These are phyloP conservation scores for Colletotrichum sp. DNA, from an alignment of 2,329 filamentous ascomycete genomes.

Conservation along the genomic window DNA sequence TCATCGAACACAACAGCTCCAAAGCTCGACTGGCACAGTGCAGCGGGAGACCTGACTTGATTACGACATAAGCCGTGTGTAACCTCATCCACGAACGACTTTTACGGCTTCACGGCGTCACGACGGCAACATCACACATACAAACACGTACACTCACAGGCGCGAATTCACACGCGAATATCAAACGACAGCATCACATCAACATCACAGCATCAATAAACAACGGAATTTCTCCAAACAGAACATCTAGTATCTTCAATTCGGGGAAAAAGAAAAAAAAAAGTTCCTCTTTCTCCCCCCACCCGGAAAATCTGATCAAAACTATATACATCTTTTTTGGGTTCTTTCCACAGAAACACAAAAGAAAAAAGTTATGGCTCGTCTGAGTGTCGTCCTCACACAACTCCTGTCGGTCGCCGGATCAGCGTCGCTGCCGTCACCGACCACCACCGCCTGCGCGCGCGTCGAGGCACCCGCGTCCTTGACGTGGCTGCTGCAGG, in stretches of 20 bases:
- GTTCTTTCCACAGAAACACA: background rate
- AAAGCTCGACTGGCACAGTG: background rate
- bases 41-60: background rate
- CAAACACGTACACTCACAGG: background rate
- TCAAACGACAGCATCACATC: background rate
- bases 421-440: background rate
- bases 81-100: background rate
- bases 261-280: background rate
- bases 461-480: slow-evolving; percentile 9
- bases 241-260: background rate
- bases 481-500: slow-evolving; percentile 15
- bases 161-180: background rate
- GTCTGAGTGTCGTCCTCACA: slow-evolving; percentile 14
- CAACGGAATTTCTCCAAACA: background rate
- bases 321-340: background rate
- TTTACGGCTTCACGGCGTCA: background rate
- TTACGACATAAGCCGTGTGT: background rate
- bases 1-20: background rate
- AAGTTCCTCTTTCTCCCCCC: background rate
- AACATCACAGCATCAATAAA: background rate
- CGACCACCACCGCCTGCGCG: slow-evolving; percentile 1
- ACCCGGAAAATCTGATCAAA: background rate
- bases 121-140: background rate
- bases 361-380: slow-evolving; percentile 7
- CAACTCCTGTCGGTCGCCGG: slow-evolving; percentile 1